phyloP scores from a whole-genome alignment of 805 yeast genomes.

The Spencermartinsiella europaea region DNA sequence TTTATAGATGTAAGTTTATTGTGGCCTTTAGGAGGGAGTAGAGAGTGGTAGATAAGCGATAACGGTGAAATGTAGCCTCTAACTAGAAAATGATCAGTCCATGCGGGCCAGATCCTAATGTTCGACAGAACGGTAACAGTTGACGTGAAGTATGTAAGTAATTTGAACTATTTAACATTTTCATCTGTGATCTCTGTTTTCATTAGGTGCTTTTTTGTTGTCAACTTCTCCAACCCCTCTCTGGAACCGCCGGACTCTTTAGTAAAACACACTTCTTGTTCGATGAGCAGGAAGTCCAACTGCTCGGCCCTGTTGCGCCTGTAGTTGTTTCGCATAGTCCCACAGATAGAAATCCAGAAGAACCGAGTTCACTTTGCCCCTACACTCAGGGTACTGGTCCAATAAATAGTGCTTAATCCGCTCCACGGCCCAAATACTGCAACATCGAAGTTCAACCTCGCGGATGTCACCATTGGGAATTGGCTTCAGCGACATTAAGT shows the following conservation, averaged over 20 bases:
- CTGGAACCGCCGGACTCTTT: too few species aligned
- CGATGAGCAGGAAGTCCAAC: slow-evolving; percentile 32
- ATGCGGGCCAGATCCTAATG: slow-evolving; percentile 23
- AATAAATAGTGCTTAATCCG: slow-evolving; percentile 26
- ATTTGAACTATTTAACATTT: too few species aligned
- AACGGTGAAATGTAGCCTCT: not conserved
- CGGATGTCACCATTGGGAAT: slow-evolving; percentile 30
- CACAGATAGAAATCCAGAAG: slow-evolving; percentile 40
- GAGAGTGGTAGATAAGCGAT: too few species aligned
- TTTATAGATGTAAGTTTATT: slow-evolving; percentile 27
- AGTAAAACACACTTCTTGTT: slow-evolving; percentile 36
- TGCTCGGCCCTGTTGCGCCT: slow-evolving; percentile 17
- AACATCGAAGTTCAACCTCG: slow-evolving; percentile 40
- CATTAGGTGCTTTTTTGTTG: too few species aligned
- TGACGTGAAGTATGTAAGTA: too few species aligned
- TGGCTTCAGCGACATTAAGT: slow-evolving; percentile 19
- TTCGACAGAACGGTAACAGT: not conserved
- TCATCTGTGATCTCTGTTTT: too few species aligned
- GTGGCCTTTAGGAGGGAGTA: too few species aligned
- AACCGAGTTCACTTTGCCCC: slow-evolving; percentile 31
- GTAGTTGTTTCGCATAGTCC: slow-evolving; percentile 40
- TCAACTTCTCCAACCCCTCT: too few species aligned
- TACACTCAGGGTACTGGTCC: slow-evolving; percentile 15
- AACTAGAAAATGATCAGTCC: slow-evolving; percentile 27
- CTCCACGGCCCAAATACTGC: slow-evolving; percentile 41